phyloP scores from a whole-genome alignment of 2,329 filamentous ascomycete genomes.

The Bipolaris victoriae region DNA sequence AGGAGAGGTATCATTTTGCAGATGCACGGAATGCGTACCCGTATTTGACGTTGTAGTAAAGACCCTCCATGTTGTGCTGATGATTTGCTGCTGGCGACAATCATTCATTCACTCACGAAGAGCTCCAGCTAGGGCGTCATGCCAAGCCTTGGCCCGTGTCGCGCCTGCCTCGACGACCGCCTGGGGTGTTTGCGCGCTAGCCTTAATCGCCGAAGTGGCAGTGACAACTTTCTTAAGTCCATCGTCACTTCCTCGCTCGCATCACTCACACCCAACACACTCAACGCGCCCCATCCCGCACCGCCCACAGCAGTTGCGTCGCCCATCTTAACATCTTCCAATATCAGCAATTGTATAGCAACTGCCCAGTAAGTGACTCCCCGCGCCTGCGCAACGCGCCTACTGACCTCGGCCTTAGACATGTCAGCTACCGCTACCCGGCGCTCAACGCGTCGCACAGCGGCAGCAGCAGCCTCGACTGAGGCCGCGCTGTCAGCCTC shows the following conservation, averaged over 20 bases:
- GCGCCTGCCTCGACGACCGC: conserved; percentile 17
- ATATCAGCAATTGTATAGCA: conserved; percentile 9
- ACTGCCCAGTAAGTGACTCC: conserved; percentile 18
- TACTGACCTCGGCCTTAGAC: conserved; percentile 22
- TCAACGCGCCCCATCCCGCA: conserved; percentile 6
- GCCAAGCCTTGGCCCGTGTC: conserved; percentile 24
- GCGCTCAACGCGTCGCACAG: conserved; percentile 27
- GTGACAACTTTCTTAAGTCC: conserved; percentile 27
- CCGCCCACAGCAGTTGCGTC: conserved; percentile 9
- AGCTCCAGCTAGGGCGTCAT: conserved; percentile 32
- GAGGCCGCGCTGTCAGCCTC: conserved; percentile 17
- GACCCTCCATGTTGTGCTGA: conserved; percentile 75
- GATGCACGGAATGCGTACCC: conserved; percentile 64
- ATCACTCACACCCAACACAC: conserved; percentile 4
- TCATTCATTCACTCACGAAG: conserved; percentile 19
- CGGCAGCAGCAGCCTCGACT: conserved; percentile 15
- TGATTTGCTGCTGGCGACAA: conserved; percentile 14
- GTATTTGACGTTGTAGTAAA: conserved; percentile 93
- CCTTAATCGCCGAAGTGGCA: conserved; percentile 13
- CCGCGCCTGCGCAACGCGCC: conserved; percentile 18
- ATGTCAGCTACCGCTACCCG: conserved; percentile 22
- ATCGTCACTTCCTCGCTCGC: conserved; percentile 19
- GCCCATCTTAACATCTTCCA: conserved; percentile 6
- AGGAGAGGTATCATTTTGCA: conserved; percentile 3
- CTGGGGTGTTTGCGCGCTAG: conserved; percentile 20